A percentile compares a stretch with the other conserved stretches of the same genome.
Conservation (phyloP, 2,329 filamentous ascomycete genomes). For the Dactylellina sp. region DNA sequence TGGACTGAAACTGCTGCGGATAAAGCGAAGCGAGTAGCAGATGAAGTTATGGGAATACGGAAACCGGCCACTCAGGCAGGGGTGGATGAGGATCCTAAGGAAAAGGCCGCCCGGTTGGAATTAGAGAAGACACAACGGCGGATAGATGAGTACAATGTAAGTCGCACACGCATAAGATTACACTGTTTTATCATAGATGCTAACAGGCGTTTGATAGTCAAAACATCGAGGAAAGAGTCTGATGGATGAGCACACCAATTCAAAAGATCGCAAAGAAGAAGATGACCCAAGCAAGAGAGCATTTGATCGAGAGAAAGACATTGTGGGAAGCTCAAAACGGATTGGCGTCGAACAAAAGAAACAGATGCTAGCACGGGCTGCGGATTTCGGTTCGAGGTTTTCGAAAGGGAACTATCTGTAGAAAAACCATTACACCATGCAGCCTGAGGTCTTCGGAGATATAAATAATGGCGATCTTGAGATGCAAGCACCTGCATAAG, state of each 20-base stretch:
- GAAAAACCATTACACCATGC: too few species aligned
- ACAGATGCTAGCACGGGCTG: conserved; percentile 81
- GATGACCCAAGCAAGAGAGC: conserved; percentile 90
- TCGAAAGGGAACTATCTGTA: conserved; percentile 76
- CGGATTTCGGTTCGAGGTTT: conserved; percentile 85
- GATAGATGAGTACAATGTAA: conserved; percentile 72
- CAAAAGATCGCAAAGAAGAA: conserved; percentile 72
- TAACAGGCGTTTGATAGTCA: conserved; percentile 47
- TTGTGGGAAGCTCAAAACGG: conserved; percentile 76
- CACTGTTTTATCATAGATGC: conserved; percentile 46
- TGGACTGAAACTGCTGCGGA: conserved; percentile 95
- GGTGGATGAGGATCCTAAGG: conserved; percentile 55
- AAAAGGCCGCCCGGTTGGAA: conserved; percentile 60
- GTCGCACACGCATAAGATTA: conserved; percentile 60
- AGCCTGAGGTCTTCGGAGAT: conserved; percentile 7
- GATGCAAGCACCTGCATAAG: background rate
- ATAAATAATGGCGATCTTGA: conserved; percentile 20
- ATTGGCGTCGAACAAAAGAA: conserved; percentile 79
- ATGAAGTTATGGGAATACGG: conserved; percentile 81
- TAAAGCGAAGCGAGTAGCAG: conserved; percentile 81
- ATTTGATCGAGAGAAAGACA: conserved; percentile 95
- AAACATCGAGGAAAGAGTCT: conserved; percentile 71
- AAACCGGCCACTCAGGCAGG: conserved; percentile 59
- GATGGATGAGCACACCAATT: conserved; percentile 71
- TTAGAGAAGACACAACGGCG: conserved; percentile 66